Evolutionary conservation across 2,329 filamentous ascomycete genomes (phyloP), one percentile per base, ranked within the genome.

Genomic region (Aspergillus brasiliensis): DNA sequence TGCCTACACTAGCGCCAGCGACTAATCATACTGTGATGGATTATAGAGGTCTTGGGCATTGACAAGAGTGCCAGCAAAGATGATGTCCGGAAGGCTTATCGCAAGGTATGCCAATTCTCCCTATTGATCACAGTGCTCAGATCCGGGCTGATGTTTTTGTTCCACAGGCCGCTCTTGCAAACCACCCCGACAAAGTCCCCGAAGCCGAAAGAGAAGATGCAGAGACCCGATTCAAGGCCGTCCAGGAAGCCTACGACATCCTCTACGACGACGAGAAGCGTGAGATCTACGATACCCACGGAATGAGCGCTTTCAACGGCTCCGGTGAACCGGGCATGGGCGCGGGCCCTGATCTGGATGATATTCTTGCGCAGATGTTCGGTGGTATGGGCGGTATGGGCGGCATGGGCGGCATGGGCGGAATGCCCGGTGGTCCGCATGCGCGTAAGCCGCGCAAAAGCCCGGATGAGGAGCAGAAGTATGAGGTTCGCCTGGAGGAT

Each of bases 211-310:
- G 94, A 68, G 88, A 88, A 73, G 90, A 89, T 67, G 92, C 95
- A 62, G 95, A 98, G 77, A 84, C 88, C 73, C 92, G 89, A 73
- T 99, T 99, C 87, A 99, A 99, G 81, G 82, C 88, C 57, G 89
- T 96, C 59, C 93, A 91, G 61, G 90, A 96, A 80, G 95, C 95
- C 69, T 99, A 99, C 82, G 95, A 99, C 75, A 98, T 99, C 74
- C 91, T 99, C 58, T 90, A 87, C 79, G 94, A 99, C 83, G 94
- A 98, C 64, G 88, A 98, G 63, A 97, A 96, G 78, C 90, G 95
- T 71, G 85, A 91, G 58, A 80, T 96, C 63, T 99, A 99, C 81
- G 95, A 99, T 73, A 88, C 87, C 63, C 91, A 97, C 74, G 95
- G 95, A 80, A 97, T 98, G 93, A 86, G 91, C 46, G 95, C 94